A percentile compares a stretch with the other conserved stretches of the same genome.
phyloP scores from a whole-genome alignment of 2,329 filamentous ascomycete genomes.

The Trichoderma sp. region DNA sequence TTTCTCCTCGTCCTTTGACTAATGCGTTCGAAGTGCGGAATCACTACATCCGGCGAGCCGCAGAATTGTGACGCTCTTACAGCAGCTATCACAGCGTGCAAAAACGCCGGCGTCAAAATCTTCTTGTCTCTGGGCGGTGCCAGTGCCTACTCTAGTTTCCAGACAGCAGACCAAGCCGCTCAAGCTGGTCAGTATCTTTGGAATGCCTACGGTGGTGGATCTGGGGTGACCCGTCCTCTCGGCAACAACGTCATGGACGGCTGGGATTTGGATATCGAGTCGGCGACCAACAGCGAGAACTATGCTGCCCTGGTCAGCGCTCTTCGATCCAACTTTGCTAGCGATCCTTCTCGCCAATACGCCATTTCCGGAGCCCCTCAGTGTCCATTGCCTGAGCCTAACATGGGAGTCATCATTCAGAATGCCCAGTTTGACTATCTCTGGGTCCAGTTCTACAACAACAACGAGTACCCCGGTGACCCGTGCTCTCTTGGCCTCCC shows the following conservation, averaged over 20 bases:
- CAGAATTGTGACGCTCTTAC: constrained; percentile 34
- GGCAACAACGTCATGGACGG: constrained; percentile 37
- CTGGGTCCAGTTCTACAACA: constrained; percentile 54
- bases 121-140: constrained; percentile 31
- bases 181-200: constrained; percentile 30
- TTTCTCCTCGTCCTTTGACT: not conserved
- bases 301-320: constrained; percentile 31
- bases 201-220: constrained; percentile 30
- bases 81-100: constrained; percentile 27
- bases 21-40: constrained; percentile 35
- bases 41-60: constrained; percentile 38
- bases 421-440: constrained; percentile 39
- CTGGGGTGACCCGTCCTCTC: constrained; percentile 32
- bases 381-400: constrained; percentile 42
- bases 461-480: constrained; percentile 43
- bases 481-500: constrained; percentile 24
- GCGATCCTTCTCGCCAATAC: constrained; percentile 36
- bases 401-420: constrained; percentile 49
- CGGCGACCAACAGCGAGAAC: constrained; percentile 29
- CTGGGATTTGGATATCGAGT: constrained; percentile 38
- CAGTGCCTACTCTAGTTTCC: constrained; percentile 21
- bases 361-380: constrained; percentile 52
- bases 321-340: constrained; percentile 33
- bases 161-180: constrained; percentile 26
- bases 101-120: constrained; percentile 30